Evolutionary conservation across 371 early-diverging fungal genomes (phyloP).

Genomic region (Mortierella sp.): DNA sequence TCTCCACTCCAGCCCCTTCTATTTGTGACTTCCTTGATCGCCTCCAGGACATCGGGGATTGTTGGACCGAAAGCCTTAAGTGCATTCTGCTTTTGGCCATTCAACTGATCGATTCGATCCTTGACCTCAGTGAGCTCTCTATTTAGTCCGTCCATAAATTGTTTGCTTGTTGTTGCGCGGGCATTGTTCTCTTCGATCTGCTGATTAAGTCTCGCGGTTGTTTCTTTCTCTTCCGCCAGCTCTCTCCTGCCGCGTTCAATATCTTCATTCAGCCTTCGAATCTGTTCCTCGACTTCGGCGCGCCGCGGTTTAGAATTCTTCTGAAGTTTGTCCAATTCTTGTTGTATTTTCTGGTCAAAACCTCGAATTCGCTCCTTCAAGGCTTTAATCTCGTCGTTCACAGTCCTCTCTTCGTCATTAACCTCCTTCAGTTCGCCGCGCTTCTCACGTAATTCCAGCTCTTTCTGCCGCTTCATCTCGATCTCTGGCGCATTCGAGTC

Average conservation of each 20-base stretch:
- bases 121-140: conserved; percentile 16
- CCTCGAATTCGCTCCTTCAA: conserved; percentile 38
- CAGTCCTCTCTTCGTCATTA: conserved; percentile 37
- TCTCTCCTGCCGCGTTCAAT: conserved; percentile 25
- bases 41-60: conserved; percentile 76
- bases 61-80: conserved; percentile 79
- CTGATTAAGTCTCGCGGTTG: conserved; percentile 12
- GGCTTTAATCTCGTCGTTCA: conserved; percentile 34
- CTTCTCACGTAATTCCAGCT: conserved; percentile 24
- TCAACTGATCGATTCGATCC: conserved; percentile 57
- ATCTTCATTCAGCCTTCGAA: conserved; percentile 35
- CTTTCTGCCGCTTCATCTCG: conserved; percentile 30
- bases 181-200: conserved; percentile 15
- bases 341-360: conserved; percentile 49
- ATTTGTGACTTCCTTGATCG: conserved; percentile 72
- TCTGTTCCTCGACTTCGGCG: conserved; percentile 59
- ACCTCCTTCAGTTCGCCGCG: conserved; percentile 30
- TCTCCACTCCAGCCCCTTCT: conserved; percentile 57
- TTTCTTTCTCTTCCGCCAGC: conserved; percentile 27
- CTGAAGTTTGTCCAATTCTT: conserved; percentile 56
- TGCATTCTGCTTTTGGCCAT: conserved; percentile 69
- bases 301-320: conserved; percentile 57
- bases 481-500: conserved; percentile 43
- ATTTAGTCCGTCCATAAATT: neutral
- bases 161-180: conserved; percentile 6